Conservation (phyloP, 1,284 basidiomycete genomes). For the Entoloma clypeatum region DNA sequence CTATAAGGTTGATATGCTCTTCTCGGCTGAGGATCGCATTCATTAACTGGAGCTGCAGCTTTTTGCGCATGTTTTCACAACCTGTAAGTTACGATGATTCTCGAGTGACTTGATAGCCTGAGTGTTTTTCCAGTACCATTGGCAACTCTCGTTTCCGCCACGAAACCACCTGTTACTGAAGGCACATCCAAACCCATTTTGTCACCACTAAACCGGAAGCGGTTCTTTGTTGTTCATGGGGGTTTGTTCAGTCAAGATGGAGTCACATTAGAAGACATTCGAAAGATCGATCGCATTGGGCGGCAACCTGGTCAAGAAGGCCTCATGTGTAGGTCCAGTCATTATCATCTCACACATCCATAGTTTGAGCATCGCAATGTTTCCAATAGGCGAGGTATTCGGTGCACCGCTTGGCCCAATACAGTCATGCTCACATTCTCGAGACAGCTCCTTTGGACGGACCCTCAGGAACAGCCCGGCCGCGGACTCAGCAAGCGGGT, state of each 20-base stretch:
- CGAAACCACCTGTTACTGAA: conserved; percentile 50
- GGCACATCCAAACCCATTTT: conserved; percentile 57
- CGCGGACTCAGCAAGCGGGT: conserved; percentile 95
- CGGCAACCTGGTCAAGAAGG: conserved; percentile 94
- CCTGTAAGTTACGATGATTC: conserved; percentile 49
- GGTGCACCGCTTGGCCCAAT: conserved; percentile 20
- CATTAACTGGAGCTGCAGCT: conserved; percentile 48
- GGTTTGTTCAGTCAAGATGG: conserved; percentile 95
- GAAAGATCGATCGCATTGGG: conserved; percentile 83
- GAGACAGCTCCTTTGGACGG: conserved; percentile 77
- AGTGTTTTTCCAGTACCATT: conserved; percentile 69
- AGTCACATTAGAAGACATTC: conserved; percentile 90
- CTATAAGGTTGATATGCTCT: conserved; percentile 58
- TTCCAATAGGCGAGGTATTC: conserved; percentile 51
- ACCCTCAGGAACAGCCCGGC: conserved; percentile 89
- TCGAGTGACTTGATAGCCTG: conserved; percentile 9
- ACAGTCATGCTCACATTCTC: conserved; percentile 2
- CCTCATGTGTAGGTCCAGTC: conserved; percentile 74
- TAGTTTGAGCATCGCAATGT: conserved; percentile 12
- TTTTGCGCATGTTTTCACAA: conserved; percentile 89
- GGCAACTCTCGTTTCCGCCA: conserved; percentile 79
- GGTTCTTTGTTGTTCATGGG: conserved; percentile 96
- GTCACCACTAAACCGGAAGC: conserved; percentile 79
- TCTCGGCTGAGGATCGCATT: not conserved
- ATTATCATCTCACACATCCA: conserved; percentile 6